Base-by-base conservation (phyloP, 305 asterid genomes). In the Striga hermonthica region DNA sequence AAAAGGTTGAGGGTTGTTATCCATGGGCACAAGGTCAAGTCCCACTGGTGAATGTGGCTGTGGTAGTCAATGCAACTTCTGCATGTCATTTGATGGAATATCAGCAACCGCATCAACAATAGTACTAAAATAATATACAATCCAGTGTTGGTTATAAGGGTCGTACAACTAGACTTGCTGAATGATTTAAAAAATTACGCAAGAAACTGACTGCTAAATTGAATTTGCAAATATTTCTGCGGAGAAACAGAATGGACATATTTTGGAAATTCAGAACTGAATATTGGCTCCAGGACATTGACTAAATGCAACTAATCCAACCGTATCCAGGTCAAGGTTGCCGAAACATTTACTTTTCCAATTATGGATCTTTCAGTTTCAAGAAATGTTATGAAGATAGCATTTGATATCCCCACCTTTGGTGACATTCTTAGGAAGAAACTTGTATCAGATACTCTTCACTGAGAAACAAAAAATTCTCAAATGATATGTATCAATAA, bases 1-100 rank as follows among this genome's bases (percentile, higher is more conserved):
- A 54, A 15, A 52, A 52, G 57, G 37, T 16, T 53, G 37, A 53
- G 9, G 36, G 58, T 53, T 53, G 38, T 5, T 15, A 22, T 22
- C 31, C 9, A 9, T 53, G 12, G 37, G 9, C 58, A 12, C 55
- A 1, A 62, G 39, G 22, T 63, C 52, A 40, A 28, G 61, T 43
- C 72, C 58, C 37, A 22, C 56, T 22, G 31, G 31, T 9, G 58
- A n/a, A 53, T 62, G 67, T 40, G 41, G 79, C 62, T 35, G 52
- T 4, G 57, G 13, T 31, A 9, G 62, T 36, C 16, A 71, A 57
- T 68, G 63, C 60, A 43, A 50, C 14, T 68, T 62, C 71, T 75
- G 83, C 74, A 64, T 9, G 53, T 22, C 22, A 57, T 60, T 11
- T 62, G 74, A 31, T 44, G 69, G 67, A 39, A 47, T 4, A 9